Evolutionary conservation across 805 yeast species (phyloP).

Genomic region (Myxozyma nipponensis): DNA sequence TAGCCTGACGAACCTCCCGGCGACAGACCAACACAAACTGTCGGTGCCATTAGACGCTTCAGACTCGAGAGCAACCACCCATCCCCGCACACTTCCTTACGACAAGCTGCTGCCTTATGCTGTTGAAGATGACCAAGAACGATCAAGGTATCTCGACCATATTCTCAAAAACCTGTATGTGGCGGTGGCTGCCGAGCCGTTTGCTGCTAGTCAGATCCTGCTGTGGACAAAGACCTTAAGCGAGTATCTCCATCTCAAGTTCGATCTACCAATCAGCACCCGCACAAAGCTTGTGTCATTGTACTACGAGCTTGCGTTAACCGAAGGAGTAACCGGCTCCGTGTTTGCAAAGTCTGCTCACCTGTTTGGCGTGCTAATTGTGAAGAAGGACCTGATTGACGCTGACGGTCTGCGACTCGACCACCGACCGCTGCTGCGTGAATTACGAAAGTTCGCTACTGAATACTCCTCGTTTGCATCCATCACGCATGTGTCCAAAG

Average conservation of each 20-base stretch:
- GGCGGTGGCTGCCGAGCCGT: constrained; percentile 69
- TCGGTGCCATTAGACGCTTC: too few relatives aligned
- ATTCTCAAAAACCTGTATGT: constrained; percentile 76
- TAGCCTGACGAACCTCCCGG: too few relatives aligned
- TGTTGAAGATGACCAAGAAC: constrained; percentile 64
- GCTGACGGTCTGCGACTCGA: constrained; percentile 46
- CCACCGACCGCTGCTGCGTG: constrained; percentile 47
- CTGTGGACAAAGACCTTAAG: constrained; percentile 86
- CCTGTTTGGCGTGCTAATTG: constrained; percentile 56
- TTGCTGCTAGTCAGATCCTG: constrained; percentile 66
- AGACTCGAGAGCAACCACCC: too few relatives aligned
- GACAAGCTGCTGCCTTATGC: constrained; percentile 63
- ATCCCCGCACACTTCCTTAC: constrained; percentile 41
- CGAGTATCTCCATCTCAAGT: constrained; percentile 72
- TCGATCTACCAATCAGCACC: constrained; percentile 66
- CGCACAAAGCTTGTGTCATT: constrained; percentile 62
- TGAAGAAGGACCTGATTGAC: constrained; percentile 43
- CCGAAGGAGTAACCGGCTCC: constrained; percentile 61
- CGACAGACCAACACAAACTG: too few relatives aligned
- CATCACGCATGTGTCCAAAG: constrained; percentile 4
- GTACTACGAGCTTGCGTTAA: constrained; percentile 65
- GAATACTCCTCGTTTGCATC: constrained; percentile 9
- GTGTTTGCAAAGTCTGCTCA: constrained; percentile 58
- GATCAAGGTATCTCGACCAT: constrained; percentile 68
- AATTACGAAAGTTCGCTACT: constrained; percentile 32